phyloP scores from a whole-genome alignment of 1,284 basidiomycete genomes.

The Uromyces viciae-fabae region DNA sequence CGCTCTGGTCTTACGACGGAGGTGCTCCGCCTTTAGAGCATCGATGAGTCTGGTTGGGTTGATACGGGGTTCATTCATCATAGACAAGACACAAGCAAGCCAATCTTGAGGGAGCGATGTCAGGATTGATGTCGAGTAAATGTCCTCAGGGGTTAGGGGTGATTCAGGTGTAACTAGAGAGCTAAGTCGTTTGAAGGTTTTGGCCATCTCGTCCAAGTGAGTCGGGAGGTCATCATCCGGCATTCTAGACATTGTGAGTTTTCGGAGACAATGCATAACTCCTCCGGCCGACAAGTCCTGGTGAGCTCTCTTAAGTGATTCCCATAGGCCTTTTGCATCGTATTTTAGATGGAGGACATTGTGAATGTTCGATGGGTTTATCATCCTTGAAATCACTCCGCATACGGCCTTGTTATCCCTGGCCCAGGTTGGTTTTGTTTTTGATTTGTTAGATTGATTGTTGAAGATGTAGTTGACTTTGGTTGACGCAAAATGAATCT shows the following conservation, averaged over 20 bases:
- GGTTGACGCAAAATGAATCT: not conserved
- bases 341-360: not conserved
- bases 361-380: not conserved
- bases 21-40: not conserved
- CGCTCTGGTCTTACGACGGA: not conserved
- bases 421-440: not conserved
- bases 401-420: not conserved
- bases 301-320: not conserved
- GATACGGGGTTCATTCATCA: not conserved
- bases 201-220: not conserved
- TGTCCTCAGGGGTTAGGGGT: not conserved
- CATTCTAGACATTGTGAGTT: not conserved
- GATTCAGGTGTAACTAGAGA: not conserved
- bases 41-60: not conserved
- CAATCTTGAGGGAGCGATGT: not conserved
- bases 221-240: not conserved
- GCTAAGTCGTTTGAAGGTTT: not conserved
- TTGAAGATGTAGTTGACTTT: slow-evolving; percentile 2
- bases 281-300: not conserved
- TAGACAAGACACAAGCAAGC: not conserved
- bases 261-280: not conserved
- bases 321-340: not conserved
- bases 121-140: not conserved
- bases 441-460: not conserved
- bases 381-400: not conserved